Evolutionary conservation across 768 basidiomycete species (phyloP), one percentile per base, ranked within the genome.

Genomic region (Russula foetens): DNA sequence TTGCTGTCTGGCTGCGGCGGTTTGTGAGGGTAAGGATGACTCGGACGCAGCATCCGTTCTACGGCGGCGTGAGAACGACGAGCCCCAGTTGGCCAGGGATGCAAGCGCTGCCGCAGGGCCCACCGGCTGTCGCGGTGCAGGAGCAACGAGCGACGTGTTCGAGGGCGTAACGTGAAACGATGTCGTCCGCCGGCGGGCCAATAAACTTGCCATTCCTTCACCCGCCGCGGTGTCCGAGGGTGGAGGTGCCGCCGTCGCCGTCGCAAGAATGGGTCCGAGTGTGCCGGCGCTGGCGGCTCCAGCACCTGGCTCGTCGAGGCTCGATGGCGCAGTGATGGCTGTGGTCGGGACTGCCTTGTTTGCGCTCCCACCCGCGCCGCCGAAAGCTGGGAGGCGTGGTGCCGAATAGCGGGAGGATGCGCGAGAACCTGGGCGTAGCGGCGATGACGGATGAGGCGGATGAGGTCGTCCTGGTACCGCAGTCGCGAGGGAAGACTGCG

Each of bases 381-480:
- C 84, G 54, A 89, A 73, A 1, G 78, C 75, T 15, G 88, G 86
- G 29, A 84, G 75, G 38, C 86, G 82, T 31, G 77, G 80, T 0
- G 79, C 75, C 7, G 88, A 89, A 68, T 89, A 85, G 56, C 76
- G 79, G 9, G 89, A 91, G 1, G 86, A 80, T 6, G 81, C 83
- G 44, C 88, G 80, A 6, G 89, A 90, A 7, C 79, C 85, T 38
- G 89, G 85, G 8, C 89, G 82, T 49, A 87, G 71, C 0, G 88
- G 86, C 1, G 65, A 66, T 8, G 65, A 51, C 6, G 53, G 3
- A 9, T 55, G 52, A 14, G 55, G 26, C 5, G 45, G 43, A 28
- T 55, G 55, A 26, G 44, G 50, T n/a, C 60, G 53, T 26, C 56
- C 57, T 14, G 65, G 15, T 35, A 41, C 39, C 19, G 49, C 45